Evolutionary conservation across 1,139 yeast species (phyloP).

Genomic region (Pichia sp.): DNA sequence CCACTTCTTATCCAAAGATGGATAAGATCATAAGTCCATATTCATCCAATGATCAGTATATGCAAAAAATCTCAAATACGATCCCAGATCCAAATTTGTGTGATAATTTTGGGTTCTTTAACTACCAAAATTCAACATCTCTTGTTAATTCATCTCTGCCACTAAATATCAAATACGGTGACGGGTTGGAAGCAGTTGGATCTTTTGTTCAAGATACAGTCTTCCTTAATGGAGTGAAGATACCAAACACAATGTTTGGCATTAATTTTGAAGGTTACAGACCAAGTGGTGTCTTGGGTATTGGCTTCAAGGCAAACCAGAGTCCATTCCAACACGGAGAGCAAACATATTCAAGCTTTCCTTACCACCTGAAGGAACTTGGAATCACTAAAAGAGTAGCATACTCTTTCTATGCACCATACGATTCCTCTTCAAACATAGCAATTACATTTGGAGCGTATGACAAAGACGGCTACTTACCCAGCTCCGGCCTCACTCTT

Average conservation of each 20-base stretch:
- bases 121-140: conserved; percentile 37
- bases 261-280: conserved; percentile 41
- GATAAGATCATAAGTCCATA: neutral
- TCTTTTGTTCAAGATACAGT: conserved; percentile 50
- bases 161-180: conserved; percentile 50
- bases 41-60: neutral
- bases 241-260: conserved; percentile 42
- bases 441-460: conserved; percentile 44
- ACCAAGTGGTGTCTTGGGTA: conserved; percentile 47
- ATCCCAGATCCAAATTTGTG: conserved; percentile 17
- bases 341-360: conserved; percentile 42
- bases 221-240: conserved; percentile 31
- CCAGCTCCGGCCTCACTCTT: conserved; percentile 30
- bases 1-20: neutral
- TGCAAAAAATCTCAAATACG: neutral
- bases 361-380: conserved; percentile 39
- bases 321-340: conserved; percentile 24
- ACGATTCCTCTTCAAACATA: conserved; percentile 16
- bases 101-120: conserved; percentile 38
- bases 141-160: conserved; percentile 36
- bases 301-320: conserved; percentile 46
- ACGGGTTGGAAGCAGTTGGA: conserved; percentile 48
- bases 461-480: conserved; percentile 30
- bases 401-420: conserved; percentile 43
- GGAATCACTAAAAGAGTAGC: conserved; percentile 43